phyloP scores from a whole-genome alignment of 257 asterid species.

The Solanum chiquidenum region DNA sequence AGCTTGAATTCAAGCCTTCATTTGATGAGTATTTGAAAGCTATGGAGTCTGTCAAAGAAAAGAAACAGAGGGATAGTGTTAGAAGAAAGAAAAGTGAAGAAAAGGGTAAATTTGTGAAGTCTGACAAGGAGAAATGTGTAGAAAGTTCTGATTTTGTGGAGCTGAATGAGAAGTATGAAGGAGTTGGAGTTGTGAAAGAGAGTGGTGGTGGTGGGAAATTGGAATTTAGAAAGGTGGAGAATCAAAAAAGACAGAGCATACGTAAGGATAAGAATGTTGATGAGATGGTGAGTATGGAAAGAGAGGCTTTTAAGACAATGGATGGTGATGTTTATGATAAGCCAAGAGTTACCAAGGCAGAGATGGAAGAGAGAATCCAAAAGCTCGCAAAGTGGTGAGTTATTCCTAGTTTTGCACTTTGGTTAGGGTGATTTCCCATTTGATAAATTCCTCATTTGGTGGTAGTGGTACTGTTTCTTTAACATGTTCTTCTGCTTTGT shows the following conservation, averaged over 20 bases:
- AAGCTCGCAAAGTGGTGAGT: conserved; percentile 84
- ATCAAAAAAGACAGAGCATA: background rate
- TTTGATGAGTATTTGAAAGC: conserved; percentile 82
- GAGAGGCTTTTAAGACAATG: conserved; percentile 71
- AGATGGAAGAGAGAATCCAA: conserved; percentile 90
- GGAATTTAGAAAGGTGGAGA: conserved; percentile 3
- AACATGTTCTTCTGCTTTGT: background rate
- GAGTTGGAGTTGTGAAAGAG: conserved; percentile 9
- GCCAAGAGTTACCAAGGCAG: conserved; percentile 62
- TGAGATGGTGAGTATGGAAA: conserved; percentile 29
- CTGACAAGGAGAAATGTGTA: background rate
- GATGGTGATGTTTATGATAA: conserved; percentile 30
- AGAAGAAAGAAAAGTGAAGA: background rate
- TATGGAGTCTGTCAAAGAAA: conserved; percentile 57
- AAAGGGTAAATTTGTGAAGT: background rate
- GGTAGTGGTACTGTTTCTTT: background rate
- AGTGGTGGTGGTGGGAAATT: conserved; percentile 2
- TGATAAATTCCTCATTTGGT: background rate
- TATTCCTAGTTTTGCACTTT: background rate
- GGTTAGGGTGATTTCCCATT: background rate
- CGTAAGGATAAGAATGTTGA: background rate
- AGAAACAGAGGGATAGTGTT: conserved; percentile 11
- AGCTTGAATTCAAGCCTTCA: conserved; percentile 56
- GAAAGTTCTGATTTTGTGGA: background rate
- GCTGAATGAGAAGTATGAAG: background rate